Percentiles rank a stretch among this genome's conserved stretches.
Evolutionary conservation across 1,284 basidiomycete species (phyloP).

Genomic region (Boletus sp.): DNA sequence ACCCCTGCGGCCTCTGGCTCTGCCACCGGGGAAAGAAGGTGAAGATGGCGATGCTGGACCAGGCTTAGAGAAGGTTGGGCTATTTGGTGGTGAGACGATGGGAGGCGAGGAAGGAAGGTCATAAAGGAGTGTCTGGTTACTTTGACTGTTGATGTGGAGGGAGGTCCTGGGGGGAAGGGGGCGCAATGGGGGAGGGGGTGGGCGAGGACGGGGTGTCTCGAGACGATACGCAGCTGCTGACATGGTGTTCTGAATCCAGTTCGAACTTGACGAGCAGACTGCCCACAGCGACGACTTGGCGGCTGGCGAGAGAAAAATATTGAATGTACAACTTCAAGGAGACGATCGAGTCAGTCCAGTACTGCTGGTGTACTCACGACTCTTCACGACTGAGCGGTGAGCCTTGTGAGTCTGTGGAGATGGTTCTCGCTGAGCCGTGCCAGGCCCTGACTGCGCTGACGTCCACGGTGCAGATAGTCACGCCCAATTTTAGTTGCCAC

Average conservation of each 20-base stretch:
- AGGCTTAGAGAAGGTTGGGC: conserved; percentile 38
- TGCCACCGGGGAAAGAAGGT: conserved; percentile 48
- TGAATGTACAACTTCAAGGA: conserved; percentile 19
- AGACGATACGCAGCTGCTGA: conserved; percentile 61
- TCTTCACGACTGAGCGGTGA: conserved; percentile 6
- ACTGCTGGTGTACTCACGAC: conserved; percentile 7
- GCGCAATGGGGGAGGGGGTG: conserved; percentile 61
- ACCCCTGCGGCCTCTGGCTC: conserved; percentile 44
- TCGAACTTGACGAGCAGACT: conserved; percentile 25
- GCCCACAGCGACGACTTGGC: conserved; percentile 3
- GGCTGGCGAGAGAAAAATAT: conserved; percentile 15
- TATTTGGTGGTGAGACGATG: conserved; percentile 48
- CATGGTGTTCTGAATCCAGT: conserved; percentile 44
- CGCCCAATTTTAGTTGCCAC: conserved; percentile 20
- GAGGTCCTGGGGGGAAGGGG: conserved; percentile 50
- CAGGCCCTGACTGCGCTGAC: conserved; percentile 32
- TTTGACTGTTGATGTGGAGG: conserved; percentile 39
- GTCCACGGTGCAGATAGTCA: conserved; percentile 20
- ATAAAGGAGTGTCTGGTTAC: conserved; percentile 58
- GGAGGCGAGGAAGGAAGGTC: conserved; percentile 65
- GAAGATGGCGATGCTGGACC: conserved; percentile 53
- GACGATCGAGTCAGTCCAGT: conserved; percentile 6
- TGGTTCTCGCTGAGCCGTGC: conserved; percentile 30
- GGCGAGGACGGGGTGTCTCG: conserved; percentile 60
- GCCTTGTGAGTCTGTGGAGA: conserved; percentile 10